A percentile compares a stretch with the other conserved stretches of the same genome.
These are phyloP conservation scores for Biscutella auriculata DNA, from an alignment of 441 rosid genomes.

Conservation along the genomic window DNA sequence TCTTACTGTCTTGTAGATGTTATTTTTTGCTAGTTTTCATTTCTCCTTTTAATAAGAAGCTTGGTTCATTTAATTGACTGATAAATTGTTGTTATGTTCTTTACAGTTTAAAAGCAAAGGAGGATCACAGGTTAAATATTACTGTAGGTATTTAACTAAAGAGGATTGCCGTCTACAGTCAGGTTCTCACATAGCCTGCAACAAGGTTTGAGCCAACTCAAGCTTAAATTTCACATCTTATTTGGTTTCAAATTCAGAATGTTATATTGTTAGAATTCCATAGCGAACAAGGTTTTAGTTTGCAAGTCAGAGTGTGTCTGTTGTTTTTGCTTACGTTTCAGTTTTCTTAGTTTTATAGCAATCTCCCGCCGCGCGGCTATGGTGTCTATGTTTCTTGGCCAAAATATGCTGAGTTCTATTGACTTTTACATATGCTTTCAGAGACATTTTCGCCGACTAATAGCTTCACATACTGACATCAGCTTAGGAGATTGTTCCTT, in stretches of 20 bases:
- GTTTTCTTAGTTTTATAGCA: neutral
- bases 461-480: constrained; percentile 89
- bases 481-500: constrained; percentile 96
- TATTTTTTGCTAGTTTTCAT: neutral
- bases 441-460: constrained; percentile 91
- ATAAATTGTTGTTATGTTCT: constrained; percentile 8
- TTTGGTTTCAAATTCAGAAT: neutral
- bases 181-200: constrained; percentile 75
- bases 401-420: neutral
- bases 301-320: neutral
- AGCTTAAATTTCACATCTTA: neutral
- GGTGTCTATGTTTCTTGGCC: neutral
- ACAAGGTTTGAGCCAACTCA: constrained; percentile 46
- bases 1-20: constrained; percentile 1
- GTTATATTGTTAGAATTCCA: neutral
- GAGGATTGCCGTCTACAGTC: constrained; percentile 88
- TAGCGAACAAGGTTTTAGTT: neutral
- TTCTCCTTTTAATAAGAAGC: neutral
- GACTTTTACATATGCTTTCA: constrained; percentile 23
- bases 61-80: constrained; percentile 11
- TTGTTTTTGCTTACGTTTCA: neutral
- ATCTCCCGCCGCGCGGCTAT: neutral
- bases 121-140: constrained; percentile 89
- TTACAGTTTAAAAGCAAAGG: constrained; percentile 92
- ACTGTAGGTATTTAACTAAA: constrained; percentile 79